These are phyloP conservation scores for Lachnellula willkommii DNA, from an alignment of 2,329 filamentous ascomycete species.

Conservation along the genomic window DNA sequence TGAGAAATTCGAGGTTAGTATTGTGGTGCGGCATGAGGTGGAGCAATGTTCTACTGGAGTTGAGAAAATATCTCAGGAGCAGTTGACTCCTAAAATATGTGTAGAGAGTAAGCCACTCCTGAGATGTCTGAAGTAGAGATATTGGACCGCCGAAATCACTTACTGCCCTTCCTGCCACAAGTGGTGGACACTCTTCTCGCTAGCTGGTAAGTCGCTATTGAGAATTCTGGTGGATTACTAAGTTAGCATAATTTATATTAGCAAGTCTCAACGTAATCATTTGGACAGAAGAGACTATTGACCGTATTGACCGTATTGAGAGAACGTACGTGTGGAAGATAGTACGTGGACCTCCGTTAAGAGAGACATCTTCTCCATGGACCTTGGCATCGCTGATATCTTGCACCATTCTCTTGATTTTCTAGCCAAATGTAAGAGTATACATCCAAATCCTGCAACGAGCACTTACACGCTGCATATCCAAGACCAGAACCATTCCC, in stretches of 20 bases:
- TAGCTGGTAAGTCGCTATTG: conserved; percentile 11
- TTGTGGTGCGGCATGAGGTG: too few species aligned
- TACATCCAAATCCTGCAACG: background rate
- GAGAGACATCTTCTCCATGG: conserved; percentile 2
- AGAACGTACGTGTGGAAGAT: conserved; percentile 13
- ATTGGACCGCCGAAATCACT: too few species aligned
- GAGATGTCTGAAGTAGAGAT: too few species aligned
- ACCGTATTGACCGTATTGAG: too few species aligned
- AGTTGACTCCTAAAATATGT: too few species aligned
- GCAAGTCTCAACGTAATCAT: too few species aligned
- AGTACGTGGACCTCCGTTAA: conserved; percentile 4
- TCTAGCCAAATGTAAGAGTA: background rate
- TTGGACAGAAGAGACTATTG: too few species aligned
- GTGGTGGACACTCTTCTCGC: conserved; percentile 13
- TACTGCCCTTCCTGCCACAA: conserved; percentile 19
- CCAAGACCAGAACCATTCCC: conserved; percentile 13
- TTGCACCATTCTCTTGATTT: conserved; percentile 7
- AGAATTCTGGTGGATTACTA: background rate
- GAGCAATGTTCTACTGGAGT: too few species aligned
- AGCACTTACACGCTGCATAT: conserved; percentile 11
- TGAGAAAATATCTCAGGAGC: too few species aligned
- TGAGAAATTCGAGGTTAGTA: too few species aligned
- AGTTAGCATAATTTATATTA: too few species aligned
- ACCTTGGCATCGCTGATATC: conserved; percentile 7
- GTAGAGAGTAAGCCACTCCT: too few species aligned